Conservation (phyloP, 139 green algal species). For the Coelastrella sp. region DNA sequence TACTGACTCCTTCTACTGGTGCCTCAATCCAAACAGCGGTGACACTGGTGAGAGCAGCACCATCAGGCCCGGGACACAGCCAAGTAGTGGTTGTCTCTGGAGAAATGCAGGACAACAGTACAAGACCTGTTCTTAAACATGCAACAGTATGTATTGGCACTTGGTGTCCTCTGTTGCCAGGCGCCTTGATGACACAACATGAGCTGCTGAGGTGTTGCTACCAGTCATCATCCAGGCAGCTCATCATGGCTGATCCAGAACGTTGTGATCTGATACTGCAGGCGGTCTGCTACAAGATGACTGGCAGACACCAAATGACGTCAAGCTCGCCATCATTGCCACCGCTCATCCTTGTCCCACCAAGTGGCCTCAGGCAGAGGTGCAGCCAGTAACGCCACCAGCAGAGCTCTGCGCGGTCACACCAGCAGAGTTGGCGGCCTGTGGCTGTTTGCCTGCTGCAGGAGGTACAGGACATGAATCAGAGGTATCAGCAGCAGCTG, state of each 20-base stretch:
- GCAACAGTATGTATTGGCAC: no score
- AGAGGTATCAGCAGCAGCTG: constrained; percentile 11
- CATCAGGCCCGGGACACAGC: no score
- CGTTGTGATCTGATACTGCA: no score
- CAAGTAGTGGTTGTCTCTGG: no score
- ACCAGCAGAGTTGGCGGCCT: not conserved
- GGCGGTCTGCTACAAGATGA: constrained; percentile 51
- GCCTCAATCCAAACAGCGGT: constrained; percentile 48
- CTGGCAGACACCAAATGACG: constrained; percentile 41
- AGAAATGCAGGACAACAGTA: no score
- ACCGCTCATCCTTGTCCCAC: constrained; percentile 38
- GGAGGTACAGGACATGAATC: not conserved
- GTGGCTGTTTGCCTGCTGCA: constrained; percentile 1
- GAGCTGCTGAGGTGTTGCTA: not conserved
- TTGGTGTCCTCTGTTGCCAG: no score
- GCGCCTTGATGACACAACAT: no score
- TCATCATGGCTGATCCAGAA: no score
- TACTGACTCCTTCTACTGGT: constrained; percentile 55
- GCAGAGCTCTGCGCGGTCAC: not conserved
- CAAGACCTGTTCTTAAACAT: no score
- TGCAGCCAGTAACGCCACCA: constrained; percentile 7
- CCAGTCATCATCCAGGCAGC: no score
- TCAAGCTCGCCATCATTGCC: constrained; percentile 49
- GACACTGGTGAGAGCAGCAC: constrained; percentile 40
- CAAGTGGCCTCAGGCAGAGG: constrained; percentile 9